Percentiles rank a stretch among this genome's conserved stretches.
Evolutionary conservation across 1,284 basidiomycete species (phyloP).

Genomic region (Thecaphora thlaspeos): DNA sequence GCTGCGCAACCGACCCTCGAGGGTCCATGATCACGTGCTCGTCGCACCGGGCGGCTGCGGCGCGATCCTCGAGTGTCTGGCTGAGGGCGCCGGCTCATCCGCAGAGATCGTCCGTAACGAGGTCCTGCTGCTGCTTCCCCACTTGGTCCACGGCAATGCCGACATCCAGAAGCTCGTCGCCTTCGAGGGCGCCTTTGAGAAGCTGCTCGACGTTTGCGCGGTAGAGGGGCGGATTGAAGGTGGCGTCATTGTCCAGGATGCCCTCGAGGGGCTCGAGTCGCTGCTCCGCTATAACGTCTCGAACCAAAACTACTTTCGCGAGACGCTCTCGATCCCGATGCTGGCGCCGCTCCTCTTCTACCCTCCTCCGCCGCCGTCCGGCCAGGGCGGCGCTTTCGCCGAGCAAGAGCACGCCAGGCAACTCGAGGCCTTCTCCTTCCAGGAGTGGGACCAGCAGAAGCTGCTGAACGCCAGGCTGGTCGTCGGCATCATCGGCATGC

Average conservation of each 20-base stretch:
- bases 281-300: slow-evolving; percentile 89
- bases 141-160: slow-evolving; percentile 78
- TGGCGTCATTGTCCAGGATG: slow-evolving; percentile 83
- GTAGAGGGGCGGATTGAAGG: slow-evolving; percentile 83
- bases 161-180: slow-evolving; percentile 97
- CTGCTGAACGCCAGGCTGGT: slow-evolving; percentile 73
- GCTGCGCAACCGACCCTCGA: slow-evolving; percentile 68
- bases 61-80: slow-evolving; percentile 65
- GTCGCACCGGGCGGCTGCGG: slow-evolving; percentile 73
- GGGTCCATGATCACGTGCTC: slow-evolving; percentile 84
- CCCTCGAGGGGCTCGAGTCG: slow-evolving; percentile 77
- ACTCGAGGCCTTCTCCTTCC: slow-evolving; percentile 88
- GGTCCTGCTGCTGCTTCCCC: slow-evolving; percentile 73
- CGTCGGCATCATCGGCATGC: slow-evolving; percentile 72
- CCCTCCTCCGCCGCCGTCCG: slow-evolving; percentile 64
- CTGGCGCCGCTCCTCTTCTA: slow-evolving; percentile 83
- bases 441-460: slow-evolving; percentile 95
- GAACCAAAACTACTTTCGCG: slow-evolving; percentile 97
- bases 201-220: slow-evolving; percentile 82
- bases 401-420: slow-evolving; percentile 42
- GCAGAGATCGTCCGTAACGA: slow-evolving; percentile 56
- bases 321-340: slow-evolving; percentile 78
- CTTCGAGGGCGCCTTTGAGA: slow-evolving; percentile 96
- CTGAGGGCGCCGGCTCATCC: slow-evolving; percentile 58
- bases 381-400: slow-evolving; percentile 64